Evolutionary conservation across 129 eudicot species (phyloP), one percentile per base, ranked within the genome.

Genomic region (Helichrysum umbraculigerum): DNA sequence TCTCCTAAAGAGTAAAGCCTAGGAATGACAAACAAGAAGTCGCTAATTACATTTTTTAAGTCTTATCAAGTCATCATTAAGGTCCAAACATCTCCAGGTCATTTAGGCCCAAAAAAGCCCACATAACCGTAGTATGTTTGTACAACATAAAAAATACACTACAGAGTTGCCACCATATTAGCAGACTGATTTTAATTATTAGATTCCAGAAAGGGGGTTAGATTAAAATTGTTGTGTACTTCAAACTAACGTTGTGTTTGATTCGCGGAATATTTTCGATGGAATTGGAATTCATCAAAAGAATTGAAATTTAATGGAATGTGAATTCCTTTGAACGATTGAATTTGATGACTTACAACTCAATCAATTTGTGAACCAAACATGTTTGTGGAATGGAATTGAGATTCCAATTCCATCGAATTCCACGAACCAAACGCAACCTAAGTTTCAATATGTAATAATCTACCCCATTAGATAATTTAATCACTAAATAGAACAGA

Each of bases 61-160:
- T 9, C 14, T 41, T 41, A 9, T 8, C 12, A 29, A 29, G 16
- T 61, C 34, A 4, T 32, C 34, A 3, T 3, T 3, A 20, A 8
- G 16, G 33, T 21, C 72, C 33, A 68, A 68, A 4, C 21, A 68
- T 68, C 72, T 67, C 56, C 72, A 11, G 72, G 33, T 20, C 33
- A 39, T 28, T 39, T 10, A 9, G 33, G 72, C 72, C 56, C 57
- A 68, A 3, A 28, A 39, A 7, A 35, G 54, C 33, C 54, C 72
- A 68, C 16, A 68, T 68, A 51, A 68, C 29, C 42, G 22, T 2
- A 1, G 28, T 65, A 14, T 33, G 25, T 33, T 16, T 59, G 4
- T 32, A 41, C 29, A 59, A 59, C 32, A 59, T 59, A 59, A 1
- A 59, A 21, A 9, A 14, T 35, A 41, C 47, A 9, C 47, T 35